phyloP scores from a whole-genome alignment of 805 yeast species.

The Kodamaea sagamina region DNA sequence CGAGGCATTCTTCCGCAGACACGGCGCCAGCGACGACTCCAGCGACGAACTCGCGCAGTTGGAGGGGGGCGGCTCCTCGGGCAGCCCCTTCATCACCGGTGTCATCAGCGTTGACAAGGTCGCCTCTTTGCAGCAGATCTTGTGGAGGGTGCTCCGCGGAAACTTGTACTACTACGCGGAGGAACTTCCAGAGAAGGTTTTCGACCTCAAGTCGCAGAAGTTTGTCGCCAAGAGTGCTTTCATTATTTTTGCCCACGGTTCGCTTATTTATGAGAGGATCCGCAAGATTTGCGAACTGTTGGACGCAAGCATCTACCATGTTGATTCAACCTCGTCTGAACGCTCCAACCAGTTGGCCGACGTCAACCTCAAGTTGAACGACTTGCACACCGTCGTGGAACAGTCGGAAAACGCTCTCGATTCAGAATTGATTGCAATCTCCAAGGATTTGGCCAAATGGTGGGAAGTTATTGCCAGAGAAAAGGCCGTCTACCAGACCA shows the following conservation, averaged over 20 bases:
- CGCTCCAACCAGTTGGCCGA: conserved; percentile 34
- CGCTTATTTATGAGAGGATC: conserved; percentile 67
- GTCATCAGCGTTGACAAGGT: conserved; percentile 75
- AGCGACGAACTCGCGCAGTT: conserved; percentile 40
- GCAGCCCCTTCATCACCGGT: conserved; percentile 64
- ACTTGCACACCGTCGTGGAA: conserved; percentile 36
- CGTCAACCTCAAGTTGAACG: conserved; percentile 31
- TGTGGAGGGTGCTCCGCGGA: conserved; percentile 94
- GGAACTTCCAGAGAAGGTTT: conserved; percentile 69
- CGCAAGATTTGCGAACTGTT: conserved; percentile 85
- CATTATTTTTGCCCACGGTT: conserved; percentile 90
- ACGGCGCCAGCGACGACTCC: conserved; percentile 25
- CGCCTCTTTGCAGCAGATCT: conserved; percentile 70
- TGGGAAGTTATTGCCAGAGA: conserved; percentile 61
- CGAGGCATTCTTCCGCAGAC: conserved; percentile 31
- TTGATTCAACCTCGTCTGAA: conserved; percentile 41
- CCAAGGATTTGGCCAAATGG: conserved; percentile 78
- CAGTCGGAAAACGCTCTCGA: conserved; percentile 63
- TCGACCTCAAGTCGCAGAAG: conserved; percentile 59
- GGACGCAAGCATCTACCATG: conserved; percentile 74
- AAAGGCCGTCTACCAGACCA: conserved; percentile 74
- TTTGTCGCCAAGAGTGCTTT: conserved; percentile 76
- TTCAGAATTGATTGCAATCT: conserved; percentile 77
- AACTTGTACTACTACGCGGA: conserved; percentile 76
- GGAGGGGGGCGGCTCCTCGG: conserved; percentile 32